Evolutionary conservation across 257 asterid genomes (phyloP).

Genomic region (Thymus mandschuricus): DNA sequence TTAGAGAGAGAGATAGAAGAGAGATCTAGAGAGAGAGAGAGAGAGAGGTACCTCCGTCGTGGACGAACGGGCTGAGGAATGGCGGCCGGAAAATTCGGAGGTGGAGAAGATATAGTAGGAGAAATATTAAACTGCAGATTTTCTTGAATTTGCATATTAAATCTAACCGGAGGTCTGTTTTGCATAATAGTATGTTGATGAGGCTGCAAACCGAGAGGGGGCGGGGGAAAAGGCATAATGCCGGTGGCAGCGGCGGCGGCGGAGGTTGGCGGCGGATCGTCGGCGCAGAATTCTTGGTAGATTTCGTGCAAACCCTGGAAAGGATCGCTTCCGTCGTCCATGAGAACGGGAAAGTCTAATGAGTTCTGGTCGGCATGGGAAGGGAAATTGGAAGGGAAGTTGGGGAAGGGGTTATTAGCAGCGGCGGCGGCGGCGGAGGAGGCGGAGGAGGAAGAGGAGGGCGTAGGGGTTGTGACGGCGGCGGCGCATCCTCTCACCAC

Average conservation of each 20-base stretch:
- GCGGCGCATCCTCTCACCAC: slow-evolving; percentile 62
- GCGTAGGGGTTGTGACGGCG: not conserved
- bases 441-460: slow-evolving; percentile 10
- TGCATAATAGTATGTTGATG: slow-evolving; percentile 14
- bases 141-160: slow-evolving; percentile 33
- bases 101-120: slow-evolving; percentile 30
- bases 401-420: slow-evolving; percentile 23
- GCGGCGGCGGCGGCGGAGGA: too few relatives aligned
- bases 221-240: slow-evolving; percentile 18
- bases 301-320: slow-evolving; percentile 49
- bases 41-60: slow-evolving; percentile 50
- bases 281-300: slow-evolving; percentile 35
- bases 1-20: not conserved
- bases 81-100: slow-evolving; percentile 29
- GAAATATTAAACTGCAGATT: slow-evolving; percentile 15
- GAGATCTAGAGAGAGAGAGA: not conserved
- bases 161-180: slow-evolving; percentile 29
- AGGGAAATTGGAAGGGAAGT: not conserved
- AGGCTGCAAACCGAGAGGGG: slow-evolving; percentile 17
- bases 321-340: slow-evolving; percentile 25
- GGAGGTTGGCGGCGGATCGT: slow-evolving; percentile 18
- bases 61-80: slow-evolving; percentile 47
- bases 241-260: slow-evolving; percentile 22
- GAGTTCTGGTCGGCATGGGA: slow-evolving; percentile 31
- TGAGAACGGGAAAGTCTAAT: slow-evolving; percentile 27